These are phyloP conservation scores for Liquidambar formosana DNA, from an alignment of 164 flowering plant species.

Conservation along the genomic window DNA sequence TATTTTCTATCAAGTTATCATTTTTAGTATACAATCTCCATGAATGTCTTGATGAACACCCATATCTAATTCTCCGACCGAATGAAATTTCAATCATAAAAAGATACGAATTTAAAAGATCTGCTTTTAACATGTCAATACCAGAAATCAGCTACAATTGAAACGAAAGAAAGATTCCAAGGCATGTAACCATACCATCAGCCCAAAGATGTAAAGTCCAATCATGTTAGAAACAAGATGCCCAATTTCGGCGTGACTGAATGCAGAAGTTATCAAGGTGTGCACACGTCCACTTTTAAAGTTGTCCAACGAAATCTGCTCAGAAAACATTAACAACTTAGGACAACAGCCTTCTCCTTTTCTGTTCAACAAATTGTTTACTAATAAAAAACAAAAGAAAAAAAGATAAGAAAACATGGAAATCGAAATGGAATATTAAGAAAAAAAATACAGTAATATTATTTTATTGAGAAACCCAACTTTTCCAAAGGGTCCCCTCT, in stretches of 20 bases:
- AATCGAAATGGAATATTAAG: not conserved
- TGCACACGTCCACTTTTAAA: constrained; percentile 72
- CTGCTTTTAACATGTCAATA: not conserved
- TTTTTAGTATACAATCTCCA: no score
- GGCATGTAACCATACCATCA: constrained; percentile 41
- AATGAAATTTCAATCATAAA: constrained; percentile 2
- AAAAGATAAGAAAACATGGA: not conserved
- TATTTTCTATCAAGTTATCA: no score
- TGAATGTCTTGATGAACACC: no score
- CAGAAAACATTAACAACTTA: constrained; percentile 18
- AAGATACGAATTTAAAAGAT: not conserved
- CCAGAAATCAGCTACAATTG: not conserved
- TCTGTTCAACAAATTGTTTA: no score
- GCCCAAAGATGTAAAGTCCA: constrained; percentile 93
- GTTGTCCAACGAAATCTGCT: constrained; percentile 79
- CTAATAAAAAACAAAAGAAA: no score
- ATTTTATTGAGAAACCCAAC: not conserved
- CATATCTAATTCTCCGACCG: constrained; percentile 58
- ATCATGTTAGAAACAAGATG: constrained; percentile 83
- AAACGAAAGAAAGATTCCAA: constrained; percentile 5
- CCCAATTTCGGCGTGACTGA: constrained; percentile 68
- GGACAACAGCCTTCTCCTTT: not conserved
- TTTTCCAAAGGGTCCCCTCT: not conserved
- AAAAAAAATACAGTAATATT: no score
- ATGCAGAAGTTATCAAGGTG: constrained; percentile 82